These are phyloP conservation scores for Botrytis porri DNA, from an alignment of 2,329 filamentous ascomycete species.

Conservation along the genomic window DNA sequence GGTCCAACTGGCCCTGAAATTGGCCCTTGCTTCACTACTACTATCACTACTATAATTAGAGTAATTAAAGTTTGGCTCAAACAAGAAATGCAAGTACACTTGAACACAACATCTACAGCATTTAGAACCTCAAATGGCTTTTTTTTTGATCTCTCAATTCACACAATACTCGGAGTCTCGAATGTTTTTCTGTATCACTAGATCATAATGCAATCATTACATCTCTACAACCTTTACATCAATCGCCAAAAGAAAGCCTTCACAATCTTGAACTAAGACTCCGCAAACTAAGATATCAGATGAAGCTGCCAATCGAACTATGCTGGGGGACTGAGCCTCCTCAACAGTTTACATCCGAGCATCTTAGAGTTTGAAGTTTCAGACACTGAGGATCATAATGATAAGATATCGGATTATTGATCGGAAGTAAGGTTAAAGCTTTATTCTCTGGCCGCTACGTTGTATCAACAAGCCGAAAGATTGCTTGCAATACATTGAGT, in stretches of 20 bases:
- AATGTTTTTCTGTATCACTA: not conserved
- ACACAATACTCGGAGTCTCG: no score
- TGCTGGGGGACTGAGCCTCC: not conserved
- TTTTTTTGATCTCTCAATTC: not conserved
- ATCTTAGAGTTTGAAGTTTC: not conserved
- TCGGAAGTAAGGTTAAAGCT: not conserved
- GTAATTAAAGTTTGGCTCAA: not conserved
- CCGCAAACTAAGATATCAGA: not conserved
- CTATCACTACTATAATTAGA: not conserved
- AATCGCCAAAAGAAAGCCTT: not conserved
- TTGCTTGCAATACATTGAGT: not conserved
- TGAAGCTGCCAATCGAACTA: not conserved
- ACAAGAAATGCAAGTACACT: not conserved
- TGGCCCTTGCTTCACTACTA: not conserved
- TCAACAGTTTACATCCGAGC: not conserved
- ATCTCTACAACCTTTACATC: not conserved
- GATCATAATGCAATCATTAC: not conserved
- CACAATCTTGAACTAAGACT: not conserved
- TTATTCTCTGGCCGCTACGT: not conserved
- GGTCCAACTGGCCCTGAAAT: not conserved
- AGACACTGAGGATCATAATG: not conserved
- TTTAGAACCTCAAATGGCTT: not conserved
- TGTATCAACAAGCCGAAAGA: not conserved
- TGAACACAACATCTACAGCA: not conserved
- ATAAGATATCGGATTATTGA: not conserved